Evolutionary conservation across 805 yeast species (phyloP), one percentile per base, ranked within the genome.

Genomic region (Nadsonia fulvescens): DNA sequence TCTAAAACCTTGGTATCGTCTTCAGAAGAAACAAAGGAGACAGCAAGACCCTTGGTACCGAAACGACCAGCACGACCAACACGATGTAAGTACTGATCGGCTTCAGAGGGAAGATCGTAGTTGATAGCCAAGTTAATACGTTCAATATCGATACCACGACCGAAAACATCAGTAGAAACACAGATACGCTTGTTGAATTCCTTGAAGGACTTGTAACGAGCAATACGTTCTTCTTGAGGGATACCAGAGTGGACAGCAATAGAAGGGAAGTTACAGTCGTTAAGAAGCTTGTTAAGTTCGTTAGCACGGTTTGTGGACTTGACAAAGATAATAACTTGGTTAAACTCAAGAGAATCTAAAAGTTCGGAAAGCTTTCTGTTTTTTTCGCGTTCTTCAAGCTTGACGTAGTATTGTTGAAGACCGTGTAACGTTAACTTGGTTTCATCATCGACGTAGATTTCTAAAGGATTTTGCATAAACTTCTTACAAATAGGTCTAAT

Each of bases 11-110:
- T 79, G 55, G 81, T 82, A 49, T 89, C 98, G 37, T 72, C 86
- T 44, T 70, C 76, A 32, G 72, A 63, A 22, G 89, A 63, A 29
- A 89, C 89, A 38, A 86, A 78, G 21, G 94, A 79, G 32, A 89
- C 66, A 28, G 95, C 92, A 44, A 89, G 70, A 61, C 98, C 98
- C 63, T 86, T 86, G 51, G 98, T 86, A 63, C 98, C 98, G 46
- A 86, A 86, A 68, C 98, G 83, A 60, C 98, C 98, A 41, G 98
- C 98, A 70, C 98, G 82, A 50, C 98, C 98, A 37, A 86, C 98
- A 63, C 98, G 81, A 64, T 86, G 98, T 52, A 86, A 69, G 58
- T 89, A 86, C 58, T 89, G 95, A 56, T 86, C 96, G 37, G 96
- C 93, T 61, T 83, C 95, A 38, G 56, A 63, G 43, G 98, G 94